These are phyloP conservation scores for Xerocomellus amylosporus DNA, from an alignment of 768 basidiomycete genomes.

Conservation along the genomic window DNA sequence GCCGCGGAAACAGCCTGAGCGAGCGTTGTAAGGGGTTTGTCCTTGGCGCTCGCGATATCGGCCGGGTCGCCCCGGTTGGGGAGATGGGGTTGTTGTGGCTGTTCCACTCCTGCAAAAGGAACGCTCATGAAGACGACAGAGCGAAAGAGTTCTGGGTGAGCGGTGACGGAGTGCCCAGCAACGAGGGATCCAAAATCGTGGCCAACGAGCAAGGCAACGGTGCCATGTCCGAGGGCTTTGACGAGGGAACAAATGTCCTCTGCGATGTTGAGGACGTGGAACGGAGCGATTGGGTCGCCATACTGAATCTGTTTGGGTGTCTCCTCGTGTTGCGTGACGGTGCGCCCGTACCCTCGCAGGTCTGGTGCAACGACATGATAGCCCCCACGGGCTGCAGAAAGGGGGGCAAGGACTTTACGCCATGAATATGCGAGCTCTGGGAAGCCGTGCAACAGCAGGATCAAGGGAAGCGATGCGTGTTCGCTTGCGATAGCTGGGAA, in stretches of 20 bases:
- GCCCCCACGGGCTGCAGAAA: constrained; percentile 41
- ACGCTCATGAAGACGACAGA: constrained; percentile 59
- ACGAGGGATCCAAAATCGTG: constrained; percentile 60
- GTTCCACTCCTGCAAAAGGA: constrained; percentile 49
- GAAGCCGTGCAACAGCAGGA: constrained; percentile 64
- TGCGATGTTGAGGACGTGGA: constrained; percentile 48
- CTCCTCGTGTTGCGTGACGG: constrained; percentile 26
- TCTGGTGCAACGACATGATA: constrained; percentile 66
- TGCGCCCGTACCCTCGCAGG: constrained; percentile 52
- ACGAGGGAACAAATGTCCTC: constrained; percentile 53
- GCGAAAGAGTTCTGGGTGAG: constrained; percentile 54
- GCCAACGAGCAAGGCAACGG: constrained; percentile 50
- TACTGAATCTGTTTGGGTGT: constrained; percentile 30
- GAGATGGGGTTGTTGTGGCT: constrained; percentile 18
- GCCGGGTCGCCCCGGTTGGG: constrained; percentile 1
- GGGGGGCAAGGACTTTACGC: constrained; percentile 54
- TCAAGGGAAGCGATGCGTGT: constrained; percentile 38
- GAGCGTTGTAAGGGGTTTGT: constrained; percentile 11
- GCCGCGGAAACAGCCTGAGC: constrained; percentile 5
- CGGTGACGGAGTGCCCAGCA: constrained; percentile 51
- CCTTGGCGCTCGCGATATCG: background rate
- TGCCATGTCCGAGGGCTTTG: constrained; percentile 46
- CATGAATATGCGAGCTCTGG: constrained; percentile 67
- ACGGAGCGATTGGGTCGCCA: constrained; percentile 50
- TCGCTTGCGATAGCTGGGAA: constrained; percentile 23